Conservation (phyloP, 1,284 basidiomycete species). For the Wallemia ichthyophaga region DNA sequence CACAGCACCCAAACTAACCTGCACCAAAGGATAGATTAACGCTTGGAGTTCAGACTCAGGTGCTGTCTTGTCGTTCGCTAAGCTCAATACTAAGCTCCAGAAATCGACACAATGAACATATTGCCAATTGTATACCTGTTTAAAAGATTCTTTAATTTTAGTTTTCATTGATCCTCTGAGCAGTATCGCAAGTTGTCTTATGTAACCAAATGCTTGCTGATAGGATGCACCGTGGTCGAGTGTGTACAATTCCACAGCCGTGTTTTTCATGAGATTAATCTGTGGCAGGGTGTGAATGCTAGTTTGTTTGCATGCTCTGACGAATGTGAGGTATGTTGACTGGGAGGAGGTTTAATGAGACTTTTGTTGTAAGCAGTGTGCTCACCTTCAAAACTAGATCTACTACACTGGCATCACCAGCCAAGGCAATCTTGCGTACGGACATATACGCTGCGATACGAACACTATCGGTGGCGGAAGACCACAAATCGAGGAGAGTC, state of each 20-base stretch:
- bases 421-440: slow-evolving; percentile 45
- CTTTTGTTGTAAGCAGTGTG: not conserved
- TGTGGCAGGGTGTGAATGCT: slow-evolving; percentile 63
- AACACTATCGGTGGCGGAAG: slow-evolving; percentile 43
- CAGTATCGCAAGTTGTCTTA: slow-evolving; percentile 81
- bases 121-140: slow-evolving; percentile 94
- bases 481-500: slow-evolving; percentile 61
- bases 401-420: slow-evolving; percentile 48
- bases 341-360: slow-evolving; percentile 15
- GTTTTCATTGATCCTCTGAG: slow-evolving; percentile 70
- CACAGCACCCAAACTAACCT: slow-evolving; percentile 72
- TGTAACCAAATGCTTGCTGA: slow-evolving; percentile 87
- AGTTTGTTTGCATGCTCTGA: slow-evolving; percentile 48
- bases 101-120: slow-evolving; percentile 88
- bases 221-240: slow-evolving; percentile 39
- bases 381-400: slow-evolving; percentile 60
- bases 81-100: slow-evolving; percentile 67
- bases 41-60: slow-evolving; percentile 51
- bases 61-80: slow-evolving; percentile 33
- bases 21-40: slow-evolving; percentile 79
- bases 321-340: slow-evolving; percentile 57
- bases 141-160: slow-evolving; percentile 62
- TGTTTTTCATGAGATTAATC: slow-evolving; percentile 94
- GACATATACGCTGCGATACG: slow-evolving; percentile 70
- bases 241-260: slow-evolving; percentile 69